Percentiles rank a stretch among this genome's conserved stretches.
These are phyloP conservation scores for Phytophthora aleatoria DNA, from an alignment of 352 stramenopile genomes.

Conservation along the genomic window DNA sequence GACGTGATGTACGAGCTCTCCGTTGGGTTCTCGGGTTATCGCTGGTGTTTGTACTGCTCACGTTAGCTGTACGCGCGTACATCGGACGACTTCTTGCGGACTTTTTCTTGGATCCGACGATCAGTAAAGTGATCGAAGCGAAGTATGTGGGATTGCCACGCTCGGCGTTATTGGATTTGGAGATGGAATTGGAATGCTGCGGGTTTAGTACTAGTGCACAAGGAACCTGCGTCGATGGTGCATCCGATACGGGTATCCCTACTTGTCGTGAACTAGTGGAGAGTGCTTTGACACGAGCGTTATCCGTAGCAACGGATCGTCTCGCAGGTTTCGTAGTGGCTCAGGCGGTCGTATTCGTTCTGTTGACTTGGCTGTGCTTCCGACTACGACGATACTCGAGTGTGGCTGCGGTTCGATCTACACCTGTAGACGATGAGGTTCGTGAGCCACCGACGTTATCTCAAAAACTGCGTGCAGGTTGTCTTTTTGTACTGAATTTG, in stretches of 20 bases:
- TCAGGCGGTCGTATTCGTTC: slow-evolving; percentile 26
- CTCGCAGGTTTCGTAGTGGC: slow-evolving; percentile 25
- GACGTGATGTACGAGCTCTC: slow-evolving; percentile 37
- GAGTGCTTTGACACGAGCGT: slow-evolving; percentile 9
- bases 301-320: slow-evolving; percentile 21
- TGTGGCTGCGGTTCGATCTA: slow-evolving; percentile 12
- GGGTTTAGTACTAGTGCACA: slow-evolving; percentile 42
- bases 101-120: slow-evolving; percentile 40
- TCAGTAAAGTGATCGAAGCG: slow-evolving; percentile 36
- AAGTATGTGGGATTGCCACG: slow-evolving; percentile 38
- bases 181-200: slow-evolving; percentile 55
- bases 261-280: slow-evolving; percentile 37
- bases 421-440: background rate
- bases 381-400: slow-evolving; percentile 34
- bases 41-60: slow-evolving; percentile 39
- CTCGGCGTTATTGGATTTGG: slow-evolving; percentile 32
- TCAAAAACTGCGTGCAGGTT: slow-evolving; percentile 12
- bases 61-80: slow-evolving; percentile 34
- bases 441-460: slow-evolving; percentile 10
- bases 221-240: slow-evolving; percentile 32
- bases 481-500: slow-evolving; percentile 27
- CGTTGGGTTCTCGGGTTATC: slow-evolving; percentile 40
- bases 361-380: slow-evolving; percentile 27
- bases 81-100: slow-evolving; percentile 36
- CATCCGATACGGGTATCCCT: slow-evolving; percentile 17